phyloP scores from a whole-genome alignment of 371 early-diverging fungal species.

The Fennellomyces sp. region DNA sequence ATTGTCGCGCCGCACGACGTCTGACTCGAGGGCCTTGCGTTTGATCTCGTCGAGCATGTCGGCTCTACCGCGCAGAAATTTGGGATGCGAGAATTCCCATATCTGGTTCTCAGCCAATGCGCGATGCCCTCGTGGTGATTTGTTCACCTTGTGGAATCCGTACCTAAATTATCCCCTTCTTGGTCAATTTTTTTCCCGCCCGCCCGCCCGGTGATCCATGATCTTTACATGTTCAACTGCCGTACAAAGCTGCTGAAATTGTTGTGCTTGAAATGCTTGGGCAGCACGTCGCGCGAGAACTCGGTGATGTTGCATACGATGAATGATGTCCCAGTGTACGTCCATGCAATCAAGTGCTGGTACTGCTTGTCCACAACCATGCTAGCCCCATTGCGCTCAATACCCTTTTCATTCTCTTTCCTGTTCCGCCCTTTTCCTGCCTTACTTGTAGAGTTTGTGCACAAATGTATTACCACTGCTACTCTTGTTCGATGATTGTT shows the following conservation, averaged over 20 bases:
- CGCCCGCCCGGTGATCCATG: too few relatives aligned
- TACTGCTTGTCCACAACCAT: constrained; percentile 79
- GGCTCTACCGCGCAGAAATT: constrained; percentile 78
- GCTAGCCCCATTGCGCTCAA: constrained; percentile 23
- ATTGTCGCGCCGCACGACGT: constrained; percentile 67
- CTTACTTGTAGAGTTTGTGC: constrained; percentile 38
- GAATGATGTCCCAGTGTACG: constrained; percentile 81
- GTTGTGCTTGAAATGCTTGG: constrained; percentile 84
- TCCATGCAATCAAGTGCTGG: constrained; percentile 83
- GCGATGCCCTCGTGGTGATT: constrained; percentile 83
- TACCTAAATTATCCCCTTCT: constrained; percentile 41
- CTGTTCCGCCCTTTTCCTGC: not conserved
- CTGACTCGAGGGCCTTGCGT: constrained; percentile 82
- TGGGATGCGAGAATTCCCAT: constrained; percentile 92
- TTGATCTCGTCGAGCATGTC: constrained; percentile 86
- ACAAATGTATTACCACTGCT: constrained; percentile 31
- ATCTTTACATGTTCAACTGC: constrained; percentile 81
- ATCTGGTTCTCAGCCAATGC: constrained; percentile 83
- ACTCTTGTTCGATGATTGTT: constrained; percentile 3
- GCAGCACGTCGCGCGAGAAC: constrained; percentile 78
- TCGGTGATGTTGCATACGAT: constrained; percentile 85
- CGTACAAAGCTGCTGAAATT: constrained; percentile 87
- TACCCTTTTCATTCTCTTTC: not conserved
- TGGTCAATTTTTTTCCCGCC: constrained; percentile 6
- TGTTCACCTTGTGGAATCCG: constrained; percentile 89